phyloP scores from a whole-genome alignment of 2,329 filamentous ascomycete species.

The Raffaelea ambrosiae region DNA sequence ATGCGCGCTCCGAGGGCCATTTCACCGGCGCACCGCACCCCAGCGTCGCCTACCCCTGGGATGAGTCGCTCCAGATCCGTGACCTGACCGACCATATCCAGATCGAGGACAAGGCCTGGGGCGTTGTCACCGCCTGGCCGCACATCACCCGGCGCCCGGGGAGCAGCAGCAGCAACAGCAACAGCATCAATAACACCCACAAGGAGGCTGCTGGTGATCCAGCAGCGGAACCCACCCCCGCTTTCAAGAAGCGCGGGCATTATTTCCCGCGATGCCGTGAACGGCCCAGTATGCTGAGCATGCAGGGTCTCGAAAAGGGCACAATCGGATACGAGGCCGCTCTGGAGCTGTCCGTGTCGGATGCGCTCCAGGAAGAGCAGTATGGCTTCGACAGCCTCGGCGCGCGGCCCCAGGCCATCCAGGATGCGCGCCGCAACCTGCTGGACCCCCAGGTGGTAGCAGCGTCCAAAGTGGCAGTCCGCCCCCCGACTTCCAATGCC shows the following conservation, averaged over 20 bases:
- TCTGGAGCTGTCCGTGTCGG: slow-evolving; percentile 55
- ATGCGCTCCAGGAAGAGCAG: slow-evolving; percentile 55
- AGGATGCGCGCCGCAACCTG: slow-evolving; percentile 50
- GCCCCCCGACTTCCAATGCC: background rate
- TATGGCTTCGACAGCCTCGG: slow-evolving; percentile 50
- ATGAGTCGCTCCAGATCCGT: slow-evolving; percentile 50
- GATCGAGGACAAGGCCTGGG: slow-evolving; percentile 56
- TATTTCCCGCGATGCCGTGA: slow-evolving; percentile 53
- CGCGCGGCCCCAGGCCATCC: slow-evolving; percentile 43
- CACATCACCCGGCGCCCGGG: slow-evolving; percentile 42
- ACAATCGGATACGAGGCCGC: slow-evolving; percentile 63
- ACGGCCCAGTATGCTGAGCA: slow-evolving; percentile 63
- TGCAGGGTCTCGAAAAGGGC: slow-evolving; percentile 62
- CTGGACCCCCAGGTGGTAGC: slow-evolving; percentile 33
- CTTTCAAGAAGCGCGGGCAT: slow-evolving; percentile 37
- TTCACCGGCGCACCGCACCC: slow-evolving; percentile 53
- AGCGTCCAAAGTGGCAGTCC: background rate
- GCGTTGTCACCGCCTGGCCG: slow-evolving; percentile 53
- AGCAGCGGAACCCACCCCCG: background rate
- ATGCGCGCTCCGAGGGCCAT: slow-evolving; percentile 51
- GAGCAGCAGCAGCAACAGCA: slow-evolving; percentile 15
- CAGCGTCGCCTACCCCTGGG: slow-evolving; percentile 59
- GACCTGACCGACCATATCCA: slow-evolving; percentile 58
- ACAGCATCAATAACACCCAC: slow-evolving; percentile 30
- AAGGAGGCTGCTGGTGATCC: background rate